Conservation (phyloP, 2,329 filamentous ascomycete genomes). For the Pleochaeta shiraiana region DNA sequence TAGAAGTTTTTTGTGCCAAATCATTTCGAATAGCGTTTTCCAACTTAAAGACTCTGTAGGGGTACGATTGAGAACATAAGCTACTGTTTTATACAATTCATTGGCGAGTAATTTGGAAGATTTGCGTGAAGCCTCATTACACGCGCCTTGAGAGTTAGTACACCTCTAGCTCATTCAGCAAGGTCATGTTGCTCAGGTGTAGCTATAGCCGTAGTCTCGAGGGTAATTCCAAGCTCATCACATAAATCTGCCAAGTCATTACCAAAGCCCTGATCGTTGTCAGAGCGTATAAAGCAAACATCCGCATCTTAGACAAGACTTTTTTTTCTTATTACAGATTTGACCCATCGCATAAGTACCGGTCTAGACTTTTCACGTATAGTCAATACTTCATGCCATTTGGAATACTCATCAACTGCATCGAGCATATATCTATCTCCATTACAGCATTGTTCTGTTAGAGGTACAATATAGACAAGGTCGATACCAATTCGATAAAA, state of each 20-base stretch:
- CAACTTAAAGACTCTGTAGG: not conserved
- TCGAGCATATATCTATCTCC: not conserved
- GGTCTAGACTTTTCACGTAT: not conserved
- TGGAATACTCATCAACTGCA: not conserved
- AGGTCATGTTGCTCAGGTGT: not conserved
- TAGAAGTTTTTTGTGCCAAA: not conserved
- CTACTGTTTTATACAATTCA: not conserved
- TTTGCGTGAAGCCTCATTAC: not conserved
- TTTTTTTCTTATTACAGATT: not conserved
- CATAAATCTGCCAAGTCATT: not conserved
- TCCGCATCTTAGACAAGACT: not conserved
- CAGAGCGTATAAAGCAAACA: not conserved
- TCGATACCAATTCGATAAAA: conserved; percentile 2
- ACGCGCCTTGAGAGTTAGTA: not conserved
- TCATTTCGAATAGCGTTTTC: conserved; percentile 1
- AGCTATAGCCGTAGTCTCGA: not conserved
- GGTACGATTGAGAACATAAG: conserved; percentile 2
- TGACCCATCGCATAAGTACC: not conserved
- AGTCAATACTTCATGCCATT: conserved; percentile 1
- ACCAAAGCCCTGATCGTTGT: not conserved
- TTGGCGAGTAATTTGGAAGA: not conserved
- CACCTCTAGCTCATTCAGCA: not conserved
- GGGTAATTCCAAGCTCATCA: not conserved
- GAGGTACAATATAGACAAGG: not conserved
- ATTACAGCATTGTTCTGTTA: not conserved